phyloP scores from a whole-genome alignment of 2,329 filamentous ascomycete genomes.

The Botrytis sinoallii region DNA sequence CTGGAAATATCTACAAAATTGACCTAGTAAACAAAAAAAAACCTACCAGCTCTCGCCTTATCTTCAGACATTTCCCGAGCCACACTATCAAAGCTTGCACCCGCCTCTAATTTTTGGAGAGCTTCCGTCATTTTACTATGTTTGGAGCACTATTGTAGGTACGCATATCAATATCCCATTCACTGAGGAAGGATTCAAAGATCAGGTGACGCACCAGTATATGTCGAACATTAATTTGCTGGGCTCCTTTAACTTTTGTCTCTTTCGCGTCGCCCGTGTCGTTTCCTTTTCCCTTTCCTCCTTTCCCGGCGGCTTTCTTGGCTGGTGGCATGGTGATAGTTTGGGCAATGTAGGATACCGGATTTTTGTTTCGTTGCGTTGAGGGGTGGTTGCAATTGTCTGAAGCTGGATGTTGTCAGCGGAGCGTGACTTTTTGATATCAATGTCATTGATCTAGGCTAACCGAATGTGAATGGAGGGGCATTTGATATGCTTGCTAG shows the following conservation, averaged over 20 bases:
- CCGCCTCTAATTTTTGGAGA: slow-evolving; percentile 61
- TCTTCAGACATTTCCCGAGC: slow-evolving; percentile 72
- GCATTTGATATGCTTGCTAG: not conserved
- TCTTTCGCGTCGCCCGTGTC: slow-evolving; percentile 40
- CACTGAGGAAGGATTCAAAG: not conserved
- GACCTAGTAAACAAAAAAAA: not conserved
- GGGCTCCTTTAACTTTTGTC: slow-evolving; percentile 56
- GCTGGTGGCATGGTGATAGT: slow-evolving; percentile 32
- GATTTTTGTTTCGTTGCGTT: not conserved
- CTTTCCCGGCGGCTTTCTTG: slow-evolving; percentile 33
- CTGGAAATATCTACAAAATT: not conserved
- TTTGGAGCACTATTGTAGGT: slow-evolving; percentile 59
- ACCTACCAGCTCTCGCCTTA: slow-evolving; percentile 63
- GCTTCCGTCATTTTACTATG: slow-evolving; percentile 76
- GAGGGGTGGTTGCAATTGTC: not conserved
- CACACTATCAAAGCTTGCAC: slow-evolving; percentile 72
- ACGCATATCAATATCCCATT: not conserved
- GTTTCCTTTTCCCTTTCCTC: slow-evolving; percentile 35
- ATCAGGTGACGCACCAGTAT: slow-evolving; percentile 44
- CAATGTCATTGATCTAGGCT: not conserved
- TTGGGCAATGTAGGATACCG: not conserved
- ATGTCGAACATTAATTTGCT: slow-evolving; percentile 71
- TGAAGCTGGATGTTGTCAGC: not conserved
- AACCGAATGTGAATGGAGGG: slow-evolving; percentile 6
- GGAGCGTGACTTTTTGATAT: not conserved